Base-by-base conservation (phyloP, 2,329 filamentous ascomycete species). In the Daldinia sp. region DNA sequence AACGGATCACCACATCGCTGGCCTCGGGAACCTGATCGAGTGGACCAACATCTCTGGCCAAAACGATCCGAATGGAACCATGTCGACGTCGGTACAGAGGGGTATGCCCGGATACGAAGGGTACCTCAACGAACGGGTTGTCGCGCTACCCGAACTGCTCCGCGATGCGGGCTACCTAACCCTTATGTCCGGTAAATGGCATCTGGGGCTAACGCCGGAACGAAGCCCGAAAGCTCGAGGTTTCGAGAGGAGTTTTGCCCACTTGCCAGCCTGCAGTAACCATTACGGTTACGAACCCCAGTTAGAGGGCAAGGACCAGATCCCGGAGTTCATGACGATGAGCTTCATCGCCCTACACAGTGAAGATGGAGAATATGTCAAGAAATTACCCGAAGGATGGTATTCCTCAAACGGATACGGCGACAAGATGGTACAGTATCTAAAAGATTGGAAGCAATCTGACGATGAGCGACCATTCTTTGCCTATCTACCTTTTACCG, bases 151-250 rank as follows among this genome's bases (percentile, higher is more conserved):
- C 1, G 86, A 89, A 71, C 70, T 89, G 1, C 77, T 89, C 4
- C 81, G 78, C 3, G 86, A 88, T 63, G 81, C 77, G 0, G 86
- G 86, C 11, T 89, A 89, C 70, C 78, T 82, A 49, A 89, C 86
- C 1, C 66, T 87, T 4, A 87, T 89, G 81, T 77, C 83, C 4
- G 86, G 87, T 0, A 89, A 89, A 71, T 89, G 86, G 86, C 85
- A 88, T 73, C 75, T 89, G 15, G 86, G 86, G 0, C 74, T 89
- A 10, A 86, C 81, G 0, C 82, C 83, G 0, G 85, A 88, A 67
- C 80, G 81, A 3, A 82, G 80, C 3, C 87, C 87, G 0, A 79
- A 81, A 45, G 80, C 79, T 10, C 79, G 86, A 8, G 87, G 87
- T 0, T 90, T 90, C 66, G 82, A 86, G 61, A 80, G 81, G 15